Conservation (phyloP, 2,329 filamentous ascomycete species). For the Botrytis galanthina region DNA sequence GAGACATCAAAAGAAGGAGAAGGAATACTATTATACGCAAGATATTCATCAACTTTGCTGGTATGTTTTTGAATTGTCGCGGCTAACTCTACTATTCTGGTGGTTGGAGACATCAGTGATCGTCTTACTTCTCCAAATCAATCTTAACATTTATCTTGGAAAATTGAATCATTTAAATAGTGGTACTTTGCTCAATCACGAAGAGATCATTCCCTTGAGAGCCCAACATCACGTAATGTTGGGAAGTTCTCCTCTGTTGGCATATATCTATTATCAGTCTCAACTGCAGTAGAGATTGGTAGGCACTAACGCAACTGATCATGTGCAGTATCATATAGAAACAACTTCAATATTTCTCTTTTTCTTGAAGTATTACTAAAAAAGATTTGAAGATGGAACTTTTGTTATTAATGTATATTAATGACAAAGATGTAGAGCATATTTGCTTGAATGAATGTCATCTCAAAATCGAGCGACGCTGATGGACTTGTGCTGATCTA, state of each 20-base stretch:
- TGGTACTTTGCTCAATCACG: not conserved
- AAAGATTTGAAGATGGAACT: too few species aligned
- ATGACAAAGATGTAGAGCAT: too few species aligned
- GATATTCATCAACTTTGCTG: constrained; percentile 1
- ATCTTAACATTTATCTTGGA: too few species aligned
- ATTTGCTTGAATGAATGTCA: not conserved
- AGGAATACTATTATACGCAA: not conserved
- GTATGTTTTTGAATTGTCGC: not conserved
- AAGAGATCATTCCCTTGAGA: fast-evolving
- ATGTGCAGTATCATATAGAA: not conserved
- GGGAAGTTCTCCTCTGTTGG: not conserved
- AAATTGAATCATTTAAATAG: not conserved
- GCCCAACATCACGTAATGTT: not conserved
- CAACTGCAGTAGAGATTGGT: not conserved
- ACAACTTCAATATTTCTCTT: not conserved
- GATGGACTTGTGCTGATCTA: not conserved
- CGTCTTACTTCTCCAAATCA: not conserved
- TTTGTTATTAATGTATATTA: too few species aligned
- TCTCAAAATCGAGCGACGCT: not conserved
- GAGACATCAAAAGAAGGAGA: constrained; percentile 3
- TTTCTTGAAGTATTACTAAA: too few species aligned
- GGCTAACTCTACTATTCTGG: not conserved
- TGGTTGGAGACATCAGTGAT: not conserved
- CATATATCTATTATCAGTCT: not conserved
- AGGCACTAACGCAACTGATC: not conserved